Evolutionary conservation across 306 rosid species (phyloP), one percentile per base, ranked within the genome.

Genomic region (Quercus mongolica): DNA sequence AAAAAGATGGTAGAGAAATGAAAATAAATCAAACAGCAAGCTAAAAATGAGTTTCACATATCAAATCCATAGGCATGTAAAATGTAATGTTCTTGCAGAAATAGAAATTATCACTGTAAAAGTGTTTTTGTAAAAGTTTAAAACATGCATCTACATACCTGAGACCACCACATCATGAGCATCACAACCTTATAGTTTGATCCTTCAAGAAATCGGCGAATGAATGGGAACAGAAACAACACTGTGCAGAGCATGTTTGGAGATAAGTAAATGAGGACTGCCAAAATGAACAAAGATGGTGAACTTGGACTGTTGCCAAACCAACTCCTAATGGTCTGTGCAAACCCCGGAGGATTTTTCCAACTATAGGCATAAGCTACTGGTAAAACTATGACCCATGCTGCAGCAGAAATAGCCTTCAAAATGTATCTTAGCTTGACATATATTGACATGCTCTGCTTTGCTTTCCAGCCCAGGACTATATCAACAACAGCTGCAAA

Each of bases 81-180:
- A 65, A 74, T 38, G 51, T 25, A 46, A 67, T 18, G 71, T 64
- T 11, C 56, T 86, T 75, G 35, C 23, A 26, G 51, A 35, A 76
- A 79, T 57, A 23, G 76, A 79, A 31, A 9, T 11, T 28, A 28
- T 70, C 71, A 61, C 61, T 25, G 73, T 7, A 62, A 14, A 75
- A 25, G 52, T 61, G 46, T 41, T 41, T 41, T 41, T 41, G 46
- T 41, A 41, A 8, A 41, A 41, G 46, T 63, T 52, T 58, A 69
- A 70, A 73, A 80, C 76, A 80, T 74, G 26, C 46, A 79, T 81
- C 71, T 26, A 7, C 80, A 38, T 83, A 92, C 99, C 97, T 95
- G 99, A 77, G 97, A 91, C 99, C 99, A 95, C 98, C 98, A 92
- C 98, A 95, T 92, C 88, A 90, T 63, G 82, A 92, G 80, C 89